Evolutionary conservation across 805 yeast genomes (phyloP), one percentile per base, ranked within the genome.

Genomic region (Nakazawaea siamensis): DNA sequence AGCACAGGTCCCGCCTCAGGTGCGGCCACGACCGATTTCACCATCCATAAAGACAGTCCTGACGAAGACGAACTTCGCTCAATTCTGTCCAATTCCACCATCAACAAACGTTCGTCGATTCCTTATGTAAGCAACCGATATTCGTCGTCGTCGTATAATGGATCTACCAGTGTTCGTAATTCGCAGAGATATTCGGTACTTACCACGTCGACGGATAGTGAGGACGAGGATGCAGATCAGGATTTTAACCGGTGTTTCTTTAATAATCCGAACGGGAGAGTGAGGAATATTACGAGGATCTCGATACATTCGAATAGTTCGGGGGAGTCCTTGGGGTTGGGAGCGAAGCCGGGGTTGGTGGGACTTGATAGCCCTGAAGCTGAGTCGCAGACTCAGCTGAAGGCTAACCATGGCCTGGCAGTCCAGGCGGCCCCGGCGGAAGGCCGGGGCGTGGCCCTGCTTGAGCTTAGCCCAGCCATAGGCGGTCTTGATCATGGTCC

Each of bases 241-340:
- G 37, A 33, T 20, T 37, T 33, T 31, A 37, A 33, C 14, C 18
- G 34, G 14, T 37, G 39, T 30, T 35, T 35, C 24, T 35, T 35
- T 36, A 31, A 29, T 25, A 33, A 32, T 24, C 31, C 33, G 12
- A 9, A 24, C 26, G 33, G 35, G 10, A 29, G 40, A 15, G 24
- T 24, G 9, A 24, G 29, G 8, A 34, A 34, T 19, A 23, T 35
- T 12, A 35, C 38, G n/a, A 20, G 34, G 9, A 10, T 35, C 5
- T 35, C 38, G 8, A 27, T 35, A 3, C 38, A 30, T 27, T 35
- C 38, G 9, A 35, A 26, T n/a, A 30, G 34, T 21, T 35, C 38
- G 4, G 24, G 25, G 13, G 38, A 35, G 16, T 30, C 34, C 2
- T 8, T 30, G n/a, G n/a, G n/a, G n/a, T n/a, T n/a, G n/a, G 36